phyloP scores from a whole-genome alignment of 768 basidiomycete genomes.

The Galerina sulciceps region DNA sequence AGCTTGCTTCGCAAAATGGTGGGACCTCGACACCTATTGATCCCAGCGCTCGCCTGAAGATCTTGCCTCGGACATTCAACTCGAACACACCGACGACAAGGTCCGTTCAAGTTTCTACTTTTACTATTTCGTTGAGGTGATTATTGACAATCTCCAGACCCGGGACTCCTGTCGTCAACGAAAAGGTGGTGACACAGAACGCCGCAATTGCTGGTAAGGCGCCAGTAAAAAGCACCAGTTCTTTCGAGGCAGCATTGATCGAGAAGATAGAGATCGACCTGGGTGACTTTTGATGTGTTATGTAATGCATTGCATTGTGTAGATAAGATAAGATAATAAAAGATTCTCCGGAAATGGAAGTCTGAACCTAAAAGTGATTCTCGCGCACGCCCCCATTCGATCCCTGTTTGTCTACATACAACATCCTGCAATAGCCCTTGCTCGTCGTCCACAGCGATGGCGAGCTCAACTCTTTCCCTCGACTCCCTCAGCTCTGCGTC shows the following conservation, averaged over 20 bases:
- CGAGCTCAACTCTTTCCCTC: slow-evolving; percentile 65
- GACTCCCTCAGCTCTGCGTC: slow-evolving; percentile 72
- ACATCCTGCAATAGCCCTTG: slow-evolving; percentile 17
- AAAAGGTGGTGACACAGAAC: slow-evolving; percentile 19
- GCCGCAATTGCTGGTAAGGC: slow-evolving; percentile 16
- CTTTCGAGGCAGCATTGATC: slow-evolving; percentile 61
- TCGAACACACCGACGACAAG: slow-evolving; percentile 58
- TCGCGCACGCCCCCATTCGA: slow-evolving; percentile 43
- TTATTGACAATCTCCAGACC: slow-evolving; percentile 33
- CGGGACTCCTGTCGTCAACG: slow-evolving; percentile 47
- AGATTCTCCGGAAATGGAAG: slow-evolving; percentile 22
- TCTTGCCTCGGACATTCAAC: slow-evolving; percentile 60
- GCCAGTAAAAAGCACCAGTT: slow-evolving; percentile 36
- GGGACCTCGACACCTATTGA: slow-evolving; percentile 50
- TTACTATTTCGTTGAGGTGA: slow-evolving; percentile 5
- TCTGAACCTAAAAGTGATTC: slow-evolving; percentile 35
- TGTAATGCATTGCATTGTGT: background rate
- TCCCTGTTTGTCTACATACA: slow-evolving; percentile 25
- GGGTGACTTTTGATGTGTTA: slow-evolving; percentile 65
- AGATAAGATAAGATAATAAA: slow-evolving; percentile 41
- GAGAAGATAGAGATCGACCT: slow-evolving; percentile 76
- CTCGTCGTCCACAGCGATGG: slow-evolving; percentile 46
- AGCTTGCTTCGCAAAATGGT: slow-evolving; percentile 45
- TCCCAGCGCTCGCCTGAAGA: slow-evolving; percentile 72
- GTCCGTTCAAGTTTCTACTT: slow-evolving; percentile 62